Base-by-base conservation (phyloP, 805 yeast species). In the Maudiozyma barnettii region DNA sequence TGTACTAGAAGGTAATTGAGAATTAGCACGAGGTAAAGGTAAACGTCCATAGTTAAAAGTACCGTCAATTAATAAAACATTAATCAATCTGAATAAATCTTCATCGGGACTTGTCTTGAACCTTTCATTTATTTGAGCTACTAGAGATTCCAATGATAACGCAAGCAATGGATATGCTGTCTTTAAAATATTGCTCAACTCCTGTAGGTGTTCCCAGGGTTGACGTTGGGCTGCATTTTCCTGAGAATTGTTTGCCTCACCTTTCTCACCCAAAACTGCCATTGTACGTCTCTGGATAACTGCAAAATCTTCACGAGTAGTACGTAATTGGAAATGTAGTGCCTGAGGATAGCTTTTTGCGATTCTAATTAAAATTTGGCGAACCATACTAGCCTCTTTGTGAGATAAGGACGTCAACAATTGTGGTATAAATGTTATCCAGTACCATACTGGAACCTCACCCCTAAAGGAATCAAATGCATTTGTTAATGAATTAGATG, bases 311-410 rank as follows among this genome's bases (percentile, higher is more conserved):
- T 93, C 99, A 61, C 85, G 86, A 0, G 98, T 87, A 1, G 99
- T 93, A 48, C 99, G 74, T 56, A 93, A 73, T 59, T 90, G 97
- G 81, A 90, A 93, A 60, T 93, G 98, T 48, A 93, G 74, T 0
- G 99, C 96, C 67, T 93, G 99, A 1, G 99, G 99, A 67, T 85
- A 95, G 45, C 89, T 82, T 70, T 93, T 93, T 1, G 99, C 99
- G 60, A 93, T 93, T 54, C 93, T 75, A 46, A 89, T 84, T 61
- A 93, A 74, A 40, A 93, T 84, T 57, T 82, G 89, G 51, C 96
- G 82, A 2, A 91, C 96, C 64, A 89, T 73, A 47, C 79, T 76
- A 0, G 97, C 98, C 63, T 93, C 98, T 56, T 81, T 84, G 56
- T 89, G 95, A 1, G 97, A 86, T 50, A 93, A 71, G 0, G 96